These are phyloP conservation scores for Martensiomyces pterosporus DNA, from an alignment of 192 early-diverging fungal genomes.

Conservation along the genomic window DNA sequence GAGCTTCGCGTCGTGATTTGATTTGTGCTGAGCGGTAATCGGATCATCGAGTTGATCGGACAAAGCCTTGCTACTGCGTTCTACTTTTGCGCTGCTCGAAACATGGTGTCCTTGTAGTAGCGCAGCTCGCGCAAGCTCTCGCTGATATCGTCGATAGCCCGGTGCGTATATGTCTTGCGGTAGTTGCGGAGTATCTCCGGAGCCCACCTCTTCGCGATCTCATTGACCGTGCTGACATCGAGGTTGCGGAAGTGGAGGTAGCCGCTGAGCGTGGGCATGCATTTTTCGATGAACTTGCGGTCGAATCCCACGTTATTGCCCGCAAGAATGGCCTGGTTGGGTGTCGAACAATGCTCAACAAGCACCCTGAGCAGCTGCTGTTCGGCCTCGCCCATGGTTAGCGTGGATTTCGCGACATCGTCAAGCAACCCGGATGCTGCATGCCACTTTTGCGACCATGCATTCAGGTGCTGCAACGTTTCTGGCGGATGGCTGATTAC, in stretches of 20 bases:
- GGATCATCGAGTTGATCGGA: too few species aligned
- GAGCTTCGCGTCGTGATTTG: too few species aligned
- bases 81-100: too few species aligned
- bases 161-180: conserved; percentile 55
- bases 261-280: conserved; percentile 68
- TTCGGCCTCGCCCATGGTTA: conserved; percentile 61
- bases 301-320: conserved; percentile 92
- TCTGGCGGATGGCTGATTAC: conserved; percentile 63
- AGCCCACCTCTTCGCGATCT: conserved; percentile 73
- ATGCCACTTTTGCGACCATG: conserved; percentile 83
- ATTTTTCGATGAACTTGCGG: conserved; percentile 69
- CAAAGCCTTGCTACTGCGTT: too few species aligned
- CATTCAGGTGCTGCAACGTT: conserved; percentile 74
- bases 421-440: conserved; percentile 67
- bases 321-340: conserved; percentile 62
- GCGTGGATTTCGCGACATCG: conserved; percentile 58
- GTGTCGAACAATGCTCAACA: conserved; percentile 56
- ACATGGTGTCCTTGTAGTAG: conserved; percentile 61
- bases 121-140: conserved; percentile 83
- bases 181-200: conserved; percentile 26
- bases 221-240: conserved; percentile 87
- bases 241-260: conserved; percentile 75
- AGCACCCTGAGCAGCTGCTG: conserved; percentile 64
- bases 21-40: too few species aligned
- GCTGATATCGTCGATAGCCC: conserved; percentile 83